Base-by-base conservation (phyloP, 257 asterid species). In the Cynanchum wilfordii region DNA sequence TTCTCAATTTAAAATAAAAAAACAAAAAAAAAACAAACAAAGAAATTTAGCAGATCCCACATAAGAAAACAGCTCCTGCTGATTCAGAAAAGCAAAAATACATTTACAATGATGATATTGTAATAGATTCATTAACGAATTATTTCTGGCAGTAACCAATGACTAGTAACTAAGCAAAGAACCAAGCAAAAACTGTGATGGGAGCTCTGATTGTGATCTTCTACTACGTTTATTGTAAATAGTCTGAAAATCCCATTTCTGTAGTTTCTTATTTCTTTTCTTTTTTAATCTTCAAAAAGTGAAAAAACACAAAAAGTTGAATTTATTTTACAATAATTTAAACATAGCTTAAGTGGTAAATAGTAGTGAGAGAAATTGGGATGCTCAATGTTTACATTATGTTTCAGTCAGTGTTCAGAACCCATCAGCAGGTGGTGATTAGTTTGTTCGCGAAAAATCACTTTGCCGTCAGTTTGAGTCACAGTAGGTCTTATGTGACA, bases 91-190 rank as follows among this genome's bases (percentile, higher is more conserved):
- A 62, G 5, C 7, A 15, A 36, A 52, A 4, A 2, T n/a, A 3
- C 29, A 30, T 12, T 47, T 76, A 83, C 87, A 17, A 84, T 69
- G 52, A 84, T 8, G 58, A 84, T 75, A 86, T 86, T 40, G 87
- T 81, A 63, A 84, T 84, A 52, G 87, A 84, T 79, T 84, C 87
- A 47, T 84, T 84, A 84, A 29, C 80, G 86, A 67, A n/a, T n/a
- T n/a, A 73, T 84, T 49, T 84, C 87, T 77, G 70, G 77, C 1
- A 73, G 57, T 84, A 86, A 1, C 87, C 87, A 33, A 81, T 24
- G 27, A 84, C 79, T 72, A 84, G n/a, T n/a, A 84, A 79, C 87
- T 0, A 84, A 30, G 70, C 87, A 84, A 33, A 84, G 75, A 69
- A 84, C 59, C 2, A n/a, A n/a, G 82, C 80, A 68, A 84, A 84